Conservation (phyloP, 805 yeast species). For the Metschnikowia anglica region DNA sequence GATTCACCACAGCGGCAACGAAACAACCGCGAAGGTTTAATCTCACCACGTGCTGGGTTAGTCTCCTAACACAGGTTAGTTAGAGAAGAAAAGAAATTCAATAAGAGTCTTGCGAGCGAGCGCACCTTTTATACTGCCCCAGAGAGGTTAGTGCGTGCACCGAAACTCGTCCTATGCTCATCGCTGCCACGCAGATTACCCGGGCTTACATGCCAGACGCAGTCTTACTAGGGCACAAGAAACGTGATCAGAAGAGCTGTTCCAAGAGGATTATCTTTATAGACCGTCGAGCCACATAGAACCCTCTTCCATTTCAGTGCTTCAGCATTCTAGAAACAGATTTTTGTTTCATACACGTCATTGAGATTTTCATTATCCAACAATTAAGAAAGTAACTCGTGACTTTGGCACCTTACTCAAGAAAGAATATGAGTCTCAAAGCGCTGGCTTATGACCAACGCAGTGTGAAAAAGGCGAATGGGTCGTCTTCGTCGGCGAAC, state of each 20-base stretch:
- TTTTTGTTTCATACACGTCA: too few species aligned
- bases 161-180: conserved; percentile 5
- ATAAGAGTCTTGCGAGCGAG: conserved; percentile 12
- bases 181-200: conserved; percentile 11
- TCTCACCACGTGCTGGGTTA: conserved; percentile 38
- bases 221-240: conserved; percentile 5
- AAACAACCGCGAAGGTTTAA: conserved; percentile 34
- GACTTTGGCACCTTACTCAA: not conserved
- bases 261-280: not conserved
- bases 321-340: too few species aligned
- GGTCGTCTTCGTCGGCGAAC: conserved; percentile 10
- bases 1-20: conserved; percentile 33
- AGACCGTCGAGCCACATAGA: not conserved
- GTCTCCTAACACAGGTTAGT: conserved; percentile 43
- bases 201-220: conserved; percentile 12
- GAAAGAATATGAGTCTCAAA: conserved; percentile 7
- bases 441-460: conserved; percentile 12
- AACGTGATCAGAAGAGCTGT: not conserved
- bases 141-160: conserved; percentile 7
- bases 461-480: conserved; percentile 2
- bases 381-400: not conserved
- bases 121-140: conserved; percentile 4
- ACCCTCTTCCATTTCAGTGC: too few species aligned
- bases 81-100: not conserved
- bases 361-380: not conserved